Percentiles rank a stretch among this genome's conserved stretches.
Conservation (phyloP, 805 yeast genomes). For the Candida lessepsii region DNA sequence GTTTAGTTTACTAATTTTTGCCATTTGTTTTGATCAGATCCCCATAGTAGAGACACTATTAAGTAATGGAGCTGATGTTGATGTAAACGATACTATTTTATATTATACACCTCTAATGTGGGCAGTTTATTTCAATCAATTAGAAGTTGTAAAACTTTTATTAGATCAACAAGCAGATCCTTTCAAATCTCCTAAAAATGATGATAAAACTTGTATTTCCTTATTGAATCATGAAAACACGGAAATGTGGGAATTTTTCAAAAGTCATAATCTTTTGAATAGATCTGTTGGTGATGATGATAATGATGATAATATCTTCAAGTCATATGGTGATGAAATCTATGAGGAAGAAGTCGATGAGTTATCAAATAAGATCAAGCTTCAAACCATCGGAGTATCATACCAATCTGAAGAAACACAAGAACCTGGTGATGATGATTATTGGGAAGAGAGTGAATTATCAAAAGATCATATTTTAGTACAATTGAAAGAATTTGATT, state of each 20-base stretch:
- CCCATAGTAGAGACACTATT: constrained; percentile 49
- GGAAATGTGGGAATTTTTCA: constrained; percentile 57
- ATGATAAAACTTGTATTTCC: constrained; percentile 53
- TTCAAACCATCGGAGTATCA: constrained; percentile 30
- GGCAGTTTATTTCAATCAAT: constrained; percentile 68
- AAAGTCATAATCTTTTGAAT: constrained; percentile 44
- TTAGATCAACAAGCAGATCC: constrained; percentile 67
- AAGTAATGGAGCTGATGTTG: constrained; percentile 46
- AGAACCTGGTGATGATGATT: constrained; percentile 15
- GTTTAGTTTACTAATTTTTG: constrained; percentile 42
- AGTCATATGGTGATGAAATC: constrained; percentile 17
- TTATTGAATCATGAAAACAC: constrained; percentile 52
- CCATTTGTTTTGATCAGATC: constrained; percentile 52
- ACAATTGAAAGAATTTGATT: constrained; percentile 49
- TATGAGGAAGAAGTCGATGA: constrained; percentile 31
- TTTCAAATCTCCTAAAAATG: constrained; percentile 30
- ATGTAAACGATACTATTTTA: constrained; percentile 47
- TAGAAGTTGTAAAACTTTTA: constrained; percentile 53
- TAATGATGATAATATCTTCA: constrained; percentile 6
- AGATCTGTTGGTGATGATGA: constrained; percentile 15
- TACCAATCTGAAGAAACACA: constrained; percentile 16
- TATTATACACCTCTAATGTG: constrained; percentile 79
- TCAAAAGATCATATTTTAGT: constrained; percentile 28
- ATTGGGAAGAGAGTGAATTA: constrained; percentile 27
- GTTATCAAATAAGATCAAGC: constrained; percentile 30